Conservation (phyloP, 2,329 filamentous ascomycete genomes). For the Leptographium lundbergii region DNA sequence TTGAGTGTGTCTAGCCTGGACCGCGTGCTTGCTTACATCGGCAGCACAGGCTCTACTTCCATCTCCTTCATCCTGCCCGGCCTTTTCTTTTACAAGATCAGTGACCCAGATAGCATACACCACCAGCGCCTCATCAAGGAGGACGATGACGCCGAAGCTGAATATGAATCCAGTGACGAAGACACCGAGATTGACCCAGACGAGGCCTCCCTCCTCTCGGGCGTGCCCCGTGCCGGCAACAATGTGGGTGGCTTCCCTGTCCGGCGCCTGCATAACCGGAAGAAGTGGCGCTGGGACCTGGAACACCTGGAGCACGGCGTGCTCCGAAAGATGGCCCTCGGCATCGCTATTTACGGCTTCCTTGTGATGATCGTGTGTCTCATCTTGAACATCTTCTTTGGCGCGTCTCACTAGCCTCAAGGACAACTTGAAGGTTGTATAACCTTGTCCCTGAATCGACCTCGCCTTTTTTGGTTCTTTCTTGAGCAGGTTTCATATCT, state of each 20-base stretch:
- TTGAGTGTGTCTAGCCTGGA: conserved; percentile 86
- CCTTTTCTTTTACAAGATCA: conserved; percentile 98
- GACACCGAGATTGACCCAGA: conserved; percentile 26
- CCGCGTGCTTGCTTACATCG: conserved; percentile 87
- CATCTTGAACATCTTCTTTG: conserved; percentile 72
- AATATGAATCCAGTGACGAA: conserved; percentile 25
- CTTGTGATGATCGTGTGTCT: conserved; percentile 85
- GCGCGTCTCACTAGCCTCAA: conserved; percentile 41
- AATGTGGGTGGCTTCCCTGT: conserved; percentile 24
- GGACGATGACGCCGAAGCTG: conserved; percentile 67
- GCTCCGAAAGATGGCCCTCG: conserved; percentile 63
- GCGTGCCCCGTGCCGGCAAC: conserved; percentile 24
- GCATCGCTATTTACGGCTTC: conserved; percentile 68
- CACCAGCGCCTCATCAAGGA: conserved; percentile 84
- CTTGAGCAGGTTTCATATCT: background rate
- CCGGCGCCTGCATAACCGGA: conserved; percentile 33
- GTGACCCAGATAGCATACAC: conserved; percentile 70
- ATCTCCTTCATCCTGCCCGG: conserved; percentile 96
- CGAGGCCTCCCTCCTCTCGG: conserved; percentile 26
- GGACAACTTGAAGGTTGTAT: background rate
- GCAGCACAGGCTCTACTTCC: conserved; percentile 83
- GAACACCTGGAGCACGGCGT: conserved; percentile 50
- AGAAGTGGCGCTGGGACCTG: conserved; percentile 46
- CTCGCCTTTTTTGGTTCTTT: background rate
- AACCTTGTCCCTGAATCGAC: background rate